Conservation (phyloP, 73 alveolate species). For the Loxodes magnus region DNA sequence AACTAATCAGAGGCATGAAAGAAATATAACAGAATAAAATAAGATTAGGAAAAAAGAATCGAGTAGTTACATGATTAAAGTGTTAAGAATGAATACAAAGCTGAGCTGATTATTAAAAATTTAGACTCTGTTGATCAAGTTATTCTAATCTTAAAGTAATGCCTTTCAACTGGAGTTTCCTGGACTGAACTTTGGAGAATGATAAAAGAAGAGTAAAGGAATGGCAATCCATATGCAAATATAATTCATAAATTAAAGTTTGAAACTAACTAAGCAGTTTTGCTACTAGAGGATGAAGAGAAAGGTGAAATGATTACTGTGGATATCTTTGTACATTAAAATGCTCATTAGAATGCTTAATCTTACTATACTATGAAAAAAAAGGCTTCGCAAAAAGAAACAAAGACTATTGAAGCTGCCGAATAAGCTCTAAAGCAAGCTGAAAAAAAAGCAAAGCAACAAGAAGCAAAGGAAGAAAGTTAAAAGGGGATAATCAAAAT, state of each 20-base stretch:
- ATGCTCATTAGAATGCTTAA: slow-evolving; percentile 42
- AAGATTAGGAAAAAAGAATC: slow-evolving; percentile 62
- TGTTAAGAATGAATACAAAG: slow-evolving; percentile 53
- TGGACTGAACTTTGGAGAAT: slow-evolving; percentile 71
- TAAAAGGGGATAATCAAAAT: slow-evolving; percentile 31
- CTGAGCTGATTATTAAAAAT: slow-evolving; percentile 51
- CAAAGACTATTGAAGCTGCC: slow-evolving; percentile 53
- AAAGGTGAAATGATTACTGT: slow-evolving; percentile 17
- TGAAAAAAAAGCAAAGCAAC: slow-evolving; percentile 61
- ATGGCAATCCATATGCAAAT: slow-evolving; percentile 74
- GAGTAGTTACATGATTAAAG: slow-evolving; percentile 52
- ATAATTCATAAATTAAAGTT: slow-evolving; percentile 50
- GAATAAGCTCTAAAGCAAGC: slow-evolving; percentile 62
- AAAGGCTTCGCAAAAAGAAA: slow-evolving; percentile 45
- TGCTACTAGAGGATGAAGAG: slow-evolving; percentile 40
- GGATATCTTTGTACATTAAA: slow-evolving; percentile 1
- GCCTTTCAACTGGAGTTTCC: slow-evolving; percentile 52
- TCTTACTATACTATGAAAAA: slow-evolving; percentile 56
- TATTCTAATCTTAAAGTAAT: slow-evolving; percentile 39
- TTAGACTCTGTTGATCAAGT: slow-evolving; percentile 50
- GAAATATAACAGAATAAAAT: slow-evolving; percentile 59
- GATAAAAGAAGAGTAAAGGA: slow-evolving; percentile 68
- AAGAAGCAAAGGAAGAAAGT: slow-evolving; percentile 42
- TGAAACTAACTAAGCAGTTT: slow-evolving; percentile 35
- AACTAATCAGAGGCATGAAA: slow-evolving; percentile 44